Percentiles rank a stretch among this genome's conserved stretches.
These are phyloP conservation scores for Cetradonia linearis DNA, from an alignment of 495 filamentous ascomycete genomes.

Conservation along the genomic window DNA sequence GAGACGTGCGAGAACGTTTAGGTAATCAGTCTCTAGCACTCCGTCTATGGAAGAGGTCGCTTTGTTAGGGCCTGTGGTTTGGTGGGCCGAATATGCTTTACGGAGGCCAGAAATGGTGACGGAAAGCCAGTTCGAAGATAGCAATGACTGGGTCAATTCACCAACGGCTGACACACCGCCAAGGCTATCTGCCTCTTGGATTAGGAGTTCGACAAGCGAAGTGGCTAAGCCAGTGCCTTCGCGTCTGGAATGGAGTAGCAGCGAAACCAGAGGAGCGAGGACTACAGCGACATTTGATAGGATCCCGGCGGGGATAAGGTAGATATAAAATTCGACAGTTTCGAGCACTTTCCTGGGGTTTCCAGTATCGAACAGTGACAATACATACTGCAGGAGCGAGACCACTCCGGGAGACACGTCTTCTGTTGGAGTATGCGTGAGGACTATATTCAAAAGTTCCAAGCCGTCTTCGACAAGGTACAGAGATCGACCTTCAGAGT, in stretches of 20 bases:
- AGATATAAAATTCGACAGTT: constrained; percentile 69
- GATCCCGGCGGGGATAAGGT: constrained; percentile 66
- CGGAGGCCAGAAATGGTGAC: constrained; percentile 62
- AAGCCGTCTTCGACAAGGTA: constrained; percentile 88
- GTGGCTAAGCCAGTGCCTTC: constrained; percentile 58
- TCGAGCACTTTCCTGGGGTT: constrained; percentile 59
- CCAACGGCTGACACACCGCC: constrained; percentile 57
- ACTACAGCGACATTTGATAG: constrained; percentile 54
- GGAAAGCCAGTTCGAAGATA: constrained; percentile 54
- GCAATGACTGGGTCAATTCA: constrained; percentile 53
- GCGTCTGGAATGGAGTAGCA: constrained; percentile 49
- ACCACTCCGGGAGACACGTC: constrained; percentile 51
- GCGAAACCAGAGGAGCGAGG: constrained; percentile 46
- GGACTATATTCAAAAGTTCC: constrained; percentile 73
- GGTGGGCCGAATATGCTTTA: constrained; percentile 58
- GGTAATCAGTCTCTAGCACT: constrained; percentile 70
- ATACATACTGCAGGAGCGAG: constrained; percentile 52
- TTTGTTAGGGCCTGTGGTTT: constrained; percentile 65
- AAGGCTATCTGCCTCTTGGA: constrained; percentile 57
- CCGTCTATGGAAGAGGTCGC: constrained; percentile 52
- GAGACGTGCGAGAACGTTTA: constrained; percentile 71
- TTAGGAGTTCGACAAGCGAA: constrained; percentile 57
- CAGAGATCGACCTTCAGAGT: constrained; percentile 58
- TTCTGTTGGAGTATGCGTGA: constrained; percentile 58
- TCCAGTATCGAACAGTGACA: constrained; percentile 61